Percentiles rank a stretch among this genome's conserved stretches.
phyloP scores from a whole-genome alignment of 805 yeast genomes.

The Ogataea glucozyma region DNA sequence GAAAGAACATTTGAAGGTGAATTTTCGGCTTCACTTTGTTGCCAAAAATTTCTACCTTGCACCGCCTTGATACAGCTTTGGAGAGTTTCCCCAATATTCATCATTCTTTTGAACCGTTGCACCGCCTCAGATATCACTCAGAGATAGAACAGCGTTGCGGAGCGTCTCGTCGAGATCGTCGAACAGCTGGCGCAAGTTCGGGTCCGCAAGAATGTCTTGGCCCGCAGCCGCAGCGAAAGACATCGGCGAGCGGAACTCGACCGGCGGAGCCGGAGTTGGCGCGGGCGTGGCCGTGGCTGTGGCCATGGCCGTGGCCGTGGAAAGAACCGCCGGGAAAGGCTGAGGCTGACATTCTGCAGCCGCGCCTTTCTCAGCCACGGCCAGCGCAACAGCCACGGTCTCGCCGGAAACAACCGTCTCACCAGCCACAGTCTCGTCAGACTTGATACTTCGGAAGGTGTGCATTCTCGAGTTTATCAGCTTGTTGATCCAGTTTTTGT shows the following conservation, averaged over 20 bases:
- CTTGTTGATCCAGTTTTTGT: conserved; percentile 17
- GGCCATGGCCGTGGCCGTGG: background rate
- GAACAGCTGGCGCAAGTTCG: conserved; percentile 11
- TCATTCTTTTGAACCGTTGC: conserved; percentile 1
- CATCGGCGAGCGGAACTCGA: background rate
- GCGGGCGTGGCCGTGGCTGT: background rate
- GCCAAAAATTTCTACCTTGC: too few relatives aligned
- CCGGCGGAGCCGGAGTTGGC: background rate
- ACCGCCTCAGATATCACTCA: conserved; percentile 9
- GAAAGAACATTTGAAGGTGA: too few relatives aligned
- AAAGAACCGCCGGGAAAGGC: too few relatives aligned
- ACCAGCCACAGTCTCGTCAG: background rate
- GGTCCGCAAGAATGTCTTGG: background rate
- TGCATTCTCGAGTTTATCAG: conserved; percentile 11
- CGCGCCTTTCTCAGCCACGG: too few relatives aligned
- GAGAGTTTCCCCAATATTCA: too few relatives aligned
- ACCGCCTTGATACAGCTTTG: too few relatives aligned
- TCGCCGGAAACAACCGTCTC: background rate
- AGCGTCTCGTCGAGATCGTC: conserved; percentile 18
- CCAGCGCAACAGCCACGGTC: background rate
- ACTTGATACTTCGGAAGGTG: background rate
- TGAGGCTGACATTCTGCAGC: too few relatives aligned
- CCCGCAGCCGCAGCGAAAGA: background rate
- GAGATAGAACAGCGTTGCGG: conserved; percentile 12
- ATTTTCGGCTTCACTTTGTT: too few relatives aligned